Conservation (phyloP, 257 asterid genomes). For the Striga asiatica region DNA sequence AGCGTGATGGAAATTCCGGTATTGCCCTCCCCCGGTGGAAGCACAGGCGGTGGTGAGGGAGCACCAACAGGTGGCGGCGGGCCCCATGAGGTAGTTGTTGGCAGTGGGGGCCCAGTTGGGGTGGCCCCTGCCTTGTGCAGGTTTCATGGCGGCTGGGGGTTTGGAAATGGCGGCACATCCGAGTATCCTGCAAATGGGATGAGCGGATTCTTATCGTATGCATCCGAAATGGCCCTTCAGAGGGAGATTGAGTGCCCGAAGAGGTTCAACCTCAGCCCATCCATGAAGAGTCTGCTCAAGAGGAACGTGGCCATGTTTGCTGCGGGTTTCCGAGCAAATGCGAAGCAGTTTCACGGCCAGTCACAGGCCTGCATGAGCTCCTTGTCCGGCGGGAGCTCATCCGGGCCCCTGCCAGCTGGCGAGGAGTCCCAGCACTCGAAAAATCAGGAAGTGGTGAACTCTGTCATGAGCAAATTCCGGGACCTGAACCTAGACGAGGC, state of each 20-base stretch:
- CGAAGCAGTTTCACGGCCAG: slow-evolving; percentile 45
- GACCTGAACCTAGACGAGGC: slow-evolving; percentile 79
- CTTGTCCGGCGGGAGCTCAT: slow-evolving; percentile 34
- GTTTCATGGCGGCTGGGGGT: slow-evolving; percentile 92
- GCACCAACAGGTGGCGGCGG: slow-evolving; percentile 22
- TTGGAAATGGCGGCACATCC: slow-evolving; percentile 53
- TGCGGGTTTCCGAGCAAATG: slow-evolving; percentile 79
- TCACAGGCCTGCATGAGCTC: slow-evolving; percentile 51
- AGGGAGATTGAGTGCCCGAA: slow-evolving; percentile 85
- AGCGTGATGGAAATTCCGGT: slow-evolving; percentile 78
- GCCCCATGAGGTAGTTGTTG: slow-evolving; percentile 27
- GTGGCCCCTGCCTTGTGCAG: slow-evolving; percentile 63
- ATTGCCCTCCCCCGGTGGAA: slow-evolving; percentile 34
- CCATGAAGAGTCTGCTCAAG: slow-evolving; percentile 75
- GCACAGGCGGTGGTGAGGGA: slow-evolving; percentile 23
- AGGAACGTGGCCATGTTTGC: slow-evolving; percentile 88
- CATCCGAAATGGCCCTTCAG: slow-evolving; percentile 54
- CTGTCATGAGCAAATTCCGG: slow-evolving; percentile 68
- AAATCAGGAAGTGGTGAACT: slow-evolving; percentile 67
- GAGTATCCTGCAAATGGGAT: slow-evolving; percentile 48
- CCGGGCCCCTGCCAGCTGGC: slow-evolving; percentile 20
- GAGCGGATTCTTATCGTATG: slow-evolving; percentile 42
- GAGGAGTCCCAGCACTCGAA: slow-evolving; percentile 43
- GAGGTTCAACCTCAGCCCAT: slow-evolving; percentile 81
- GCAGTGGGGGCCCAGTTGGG: slow-evolving; percentile 54